These are phyloP conservation scores for Lindgomyces ingoldianus DNA, from an alignment of 495 filamentous ascomycete species.

Conservation along the genomic window DNA sequence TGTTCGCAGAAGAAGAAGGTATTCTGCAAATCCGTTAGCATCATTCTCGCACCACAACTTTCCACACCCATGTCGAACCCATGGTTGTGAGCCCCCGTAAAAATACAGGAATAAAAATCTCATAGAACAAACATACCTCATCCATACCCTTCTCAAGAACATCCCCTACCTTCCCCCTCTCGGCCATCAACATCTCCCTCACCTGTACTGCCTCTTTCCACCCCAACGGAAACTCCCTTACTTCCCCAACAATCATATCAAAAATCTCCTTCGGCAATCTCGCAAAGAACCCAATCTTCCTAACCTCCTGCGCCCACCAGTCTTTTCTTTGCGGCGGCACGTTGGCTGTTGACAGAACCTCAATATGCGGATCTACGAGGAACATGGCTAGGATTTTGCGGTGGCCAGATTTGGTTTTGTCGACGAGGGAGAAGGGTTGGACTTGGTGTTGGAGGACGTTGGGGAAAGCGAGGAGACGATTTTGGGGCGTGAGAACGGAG, in stretches of 20 bases:
- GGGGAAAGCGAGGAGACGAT: slow-evolving; percentile 36
- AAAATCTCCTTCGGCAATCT: slow-evolving; percentile 6
- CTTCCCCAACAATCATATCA: neutral
- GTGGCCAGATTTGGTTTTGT: slow-evolving; percentile 36
- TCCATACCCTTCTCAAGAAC: no score
- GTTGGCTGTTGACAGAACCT: slow-evolving; percentile 22
- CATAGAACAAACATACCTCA: no score
- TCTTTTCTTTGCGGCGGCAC: slow-evolving; percentile 30
- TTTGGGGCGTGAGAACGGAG: slow-evolving; percentile 12
- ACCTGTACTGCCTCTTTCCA: slow-evolving; percentile 3
- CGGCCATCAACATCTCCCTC: slow-evolving; percentile 7
- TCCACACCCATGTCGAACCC: no score
- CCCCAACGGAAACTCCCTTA: slow-evolving; percentile 3
- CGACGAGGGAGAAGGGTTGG: slow-evolving; percentile 29
- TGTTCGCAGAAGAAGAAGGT: no score
- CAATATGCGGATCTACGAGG: slow-evolving; percentile 35
- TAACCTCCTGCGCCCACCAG: slow-evolving; percentile 16
- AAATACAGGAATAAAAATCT: no score
- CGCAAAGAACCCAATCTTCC: neutral
- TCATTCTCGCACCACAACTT: no score
- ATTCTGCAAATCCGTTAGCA: no score
- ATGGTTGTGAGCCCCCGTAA: no score
- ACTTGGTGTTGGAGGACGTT: slow-evolving; percentile 39
- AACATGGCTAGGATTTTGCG: slow-evolving; percentile 38
- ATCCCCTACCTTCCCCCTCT: no score